These are phyloP conservation scores for Colletotrichum costaricense DNA, from an alignment of 2,329 filamentous ascomycete species.

Conservation along the genomic window DNA sequence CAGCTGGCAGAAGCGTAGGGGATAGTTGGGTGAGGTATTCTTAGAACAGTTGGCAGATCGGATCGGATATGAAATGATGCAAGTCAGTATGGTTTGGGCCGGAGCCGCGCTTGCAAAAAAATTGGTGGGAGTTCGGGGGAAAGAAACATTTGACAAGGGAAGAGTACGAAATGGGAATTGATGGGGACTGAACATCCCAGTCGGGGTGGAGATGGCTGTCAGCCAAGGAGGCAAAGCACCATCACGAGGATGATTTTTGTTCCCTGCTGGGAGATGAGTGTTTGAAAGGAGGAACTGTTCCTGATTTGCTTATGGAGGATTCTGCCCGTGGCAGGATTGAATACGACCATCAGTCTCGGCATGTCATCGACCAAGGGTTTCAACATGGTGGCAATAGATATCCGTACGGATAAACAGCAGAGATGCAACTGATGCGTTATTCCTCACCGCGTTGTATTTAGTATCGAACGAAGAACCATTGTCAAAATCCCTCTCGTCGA, in stretches of 20 bases:
- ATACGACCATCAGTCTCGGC: neutral
- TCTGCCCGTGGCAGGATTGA: neutral
- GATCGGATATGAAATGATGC: constrained; percentile 37
- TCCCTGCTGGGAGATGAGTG: constrained; percentile 32
- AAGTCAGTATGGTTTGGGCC: constrained; percentile 31
- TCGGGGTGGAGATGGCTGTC: constrained; percentile 29
- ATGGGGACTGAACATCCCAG: constrained; percentile 19
- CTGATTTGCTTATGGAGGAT: constrained; percentile 22
- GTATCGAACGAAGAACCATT: constrained; percentile 5
- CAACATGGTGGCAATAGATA: neutral
- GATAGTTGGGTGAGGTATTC: constrained; percentile 22
- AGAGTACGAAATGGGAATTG: constrained; percentile 24
- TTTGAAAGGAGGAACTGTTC: constrained; percentile 13
- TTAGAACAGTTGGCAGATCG: constrained; percentile 37
- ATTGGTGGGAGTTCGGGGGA: constrained; percentile 28
- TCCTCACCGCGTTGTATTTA: neutral
- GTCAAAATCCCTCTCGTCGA: constrained; percentile 11
- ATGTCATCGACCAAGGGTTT: neutral
- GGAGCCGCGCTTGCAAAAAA: constrained; percentile 34
- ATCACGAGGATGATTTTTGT: constrained; percentile 31
- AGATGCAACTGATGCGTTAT: neutral
- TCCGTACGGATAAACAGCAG: neutral
- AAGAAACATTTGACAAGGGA: constrained; percentile 34
- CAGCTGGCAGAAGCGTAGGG: constrained; percentile 20
- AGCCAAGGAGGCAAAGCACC: constrained; percentile 32